Evolutionary conservation across 2,329 filamentous ascomycete species (phyloP).

Genomic region (Annulohypoxylon truncatum): DNA sequence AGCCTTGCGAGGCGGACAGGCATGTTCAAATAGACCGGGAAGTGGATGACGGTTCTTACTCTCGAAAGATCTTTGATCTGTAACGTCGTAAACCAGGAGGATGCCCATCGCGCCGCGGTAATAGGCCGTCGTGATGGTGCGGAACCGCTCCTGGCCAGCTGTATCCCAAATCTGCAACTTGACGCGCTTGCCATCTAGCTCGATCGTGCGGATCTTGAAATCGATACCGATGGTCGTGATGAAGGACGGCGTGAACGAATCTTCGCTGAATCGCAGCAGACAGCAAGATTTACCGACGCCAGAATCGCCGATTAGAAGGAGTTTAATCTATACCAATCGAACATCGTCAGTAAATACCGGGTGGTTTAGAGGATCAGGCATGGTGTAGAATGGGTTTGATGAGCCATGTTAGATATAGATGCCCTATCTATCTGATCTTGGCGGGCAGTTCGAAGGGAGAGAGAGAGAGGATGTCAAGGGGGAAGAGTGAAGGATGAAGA

Average conservation of each 20-base stretch:
- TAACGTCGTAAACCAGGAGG: conserved; percentile 97
- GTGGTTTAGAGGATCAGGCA: background rate
- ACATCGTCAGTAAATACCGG: conserved; percentile 28
- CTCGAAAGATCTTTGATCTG: conserved; percentile 94
- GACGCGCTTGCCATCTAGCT: conserved; percentile 97
- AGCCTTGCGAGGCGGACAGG: background rate
- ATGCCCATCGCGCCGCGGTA: conserved; percentile 99
- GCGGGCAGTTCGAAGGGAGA: conserved; percentile 30
- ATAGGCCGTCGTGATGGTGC: conserved; percentile 98
- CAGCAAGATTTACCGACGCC: conserved; percentile 98
- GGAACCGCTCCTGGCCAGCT: conserved; percentile 96
- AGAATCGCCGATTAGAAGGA: conserved; percentile 95
- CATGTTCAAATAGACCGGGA: background rate
- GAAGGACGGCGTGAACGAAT: conserved; percentile 97
- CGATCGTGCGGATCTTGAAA: conserved; percentile 99
- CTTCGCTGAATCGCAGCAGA: conserved; percentile 94
- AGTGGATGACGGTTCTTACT: conserved; percentile 66
- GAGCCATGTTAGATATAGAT: conserved; percentile 36
- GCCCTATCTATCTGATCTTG: conserved; percentile 10
- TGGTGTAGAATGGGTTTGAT: conserved; percentile 26
- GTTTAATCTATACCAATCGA: conserved; percentile 78
- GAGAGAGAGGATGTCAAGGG: too few relatives aligned
- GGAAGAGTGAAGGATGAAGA: background rate
- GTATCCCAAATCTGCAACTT: conserved; percentile 99
- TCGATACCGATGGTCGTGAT: conserved; percentile 99